Conservation (phyloP, 2,329 filamentous ascomycete genomes). For the Volutella citrinella region DNA sequence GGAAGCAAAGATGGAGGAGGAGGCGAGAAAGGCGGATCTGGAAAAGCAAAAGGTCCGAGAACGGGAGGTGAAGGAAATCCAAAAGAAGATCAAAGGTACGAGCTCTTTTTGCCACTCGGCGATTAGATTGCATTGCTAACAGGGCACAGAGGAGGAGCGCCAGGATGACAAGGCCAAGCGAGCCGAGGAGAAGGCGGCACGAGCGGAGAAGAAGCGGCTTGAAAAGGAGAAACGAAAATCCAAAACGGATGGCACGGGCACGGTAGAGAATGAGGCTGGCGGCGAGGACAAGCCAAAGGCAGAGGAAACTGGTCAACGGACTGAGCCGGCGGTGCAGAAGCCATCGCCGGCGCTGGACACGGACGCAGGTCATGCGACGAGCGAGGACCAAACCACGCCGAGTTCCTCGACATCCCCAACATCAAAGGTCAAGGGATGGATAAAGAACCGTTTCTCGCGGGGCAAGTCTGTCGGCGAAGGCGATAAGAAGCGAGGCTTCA, state of each 20-base stretch:
- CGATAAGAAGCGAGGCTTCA: constrained; percentile 41
- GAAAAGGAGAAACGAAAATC: constrained; percentile 51
- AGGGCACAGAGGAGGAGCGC: constrained; percentile 42
- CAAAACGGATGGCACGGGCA: constrained; percentile 19
- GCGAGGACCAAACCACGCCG: too few relatives aligned
- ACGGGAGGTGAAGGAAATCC: constrained; percentile 51
- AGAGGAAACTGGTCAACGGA: constrained; percentile 8
- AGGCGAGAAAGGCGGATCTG: constrained; percentile 51
- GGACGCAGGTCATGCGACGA: too few relatives aligned
- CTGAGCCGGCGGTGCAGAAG: constrained; percentile 6
- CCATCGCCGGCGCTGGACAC: constrained; percentile 1
- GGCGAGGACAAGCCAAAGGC: constrained; percentile 12
- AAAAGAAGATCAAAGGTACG: constrained; percentile 59
- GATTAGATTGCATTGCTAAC: neutral
- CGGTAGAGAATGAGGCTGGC: constrained; percentile 11
- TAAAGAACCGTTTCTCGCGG: constrained; percentile 51
- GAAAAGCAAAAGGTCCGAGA: constrained; percentile 47
- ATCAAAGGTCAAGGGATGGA: constrained; percentile 50
- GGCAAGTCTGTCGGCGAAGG: constrained; percentile 39
- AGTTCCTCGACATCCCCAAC: constrained; percentile 29
- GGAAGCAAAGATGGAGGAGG: constrained; percentile 61
- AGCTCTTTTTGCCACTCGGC: too few relatives aligned
- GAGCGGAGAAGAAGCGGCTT: constrained; percentile 50
- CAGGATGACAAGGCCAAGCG: constrained; percentile 33
- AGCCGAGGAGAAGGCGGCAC: constrained; percentile 37